Evolutionary conservation across 805 yeast species (phyloP).

Genomic region (Tetrapisispora namnaoensis): DNA sequence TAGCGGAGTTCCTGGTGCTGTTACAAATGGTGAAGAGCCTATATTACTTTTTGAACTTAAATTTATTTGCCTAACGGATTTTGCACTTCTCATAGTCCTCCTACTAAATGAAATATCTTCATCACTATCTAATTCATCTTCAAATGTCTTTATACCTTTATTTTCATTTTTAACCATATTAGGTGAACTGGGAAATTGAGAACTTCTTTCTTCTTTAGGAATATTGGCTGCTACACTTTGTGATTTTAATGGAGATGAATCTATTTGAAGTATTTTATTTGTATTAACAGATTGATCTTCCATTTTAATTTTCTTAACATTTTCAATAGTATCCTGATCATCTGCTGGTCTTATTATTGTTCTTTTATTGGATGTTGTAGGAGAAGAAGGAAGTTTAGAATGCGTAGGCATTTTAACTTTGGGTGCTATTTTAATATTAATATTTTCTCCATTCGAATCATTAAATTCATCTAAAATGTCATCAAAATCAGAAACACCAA

Average conservation of each 20-base stretch:
- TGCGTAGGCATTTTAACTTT: neutral
- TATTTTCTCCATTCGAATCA: slow-evolving; percentile 4
- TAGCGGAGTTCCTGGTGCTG: slow-evolving; percentile 28
- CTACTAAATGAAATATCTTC: slow-evolving; percentile 25
- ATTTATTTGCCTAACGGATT: slow-evolving; percentile 19
- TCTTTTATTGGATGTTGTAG: slow-evolving; percentile 2
- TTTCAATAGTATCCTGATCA: neutral
- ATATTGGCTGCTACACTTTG: slow-evolving; percentile 3
- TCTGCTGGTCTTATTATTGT: neutral
- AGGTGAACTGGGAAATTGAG: slow-evolving; percentile 3
- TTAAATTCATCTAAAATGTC: slow-evolving; percentile 53
- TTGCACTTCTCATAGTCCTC: slow-evolving; percentile 24
- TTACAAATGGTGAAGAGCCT: slow-evolving; percentile 24
- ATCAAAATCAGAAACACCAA: slow-evolving; percentile 49
- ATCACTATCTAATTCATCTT: slow-evolving; percentile 28
- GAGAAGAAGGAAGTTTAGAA: slow-evolving; percentile 7
- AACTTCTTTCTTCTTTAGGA: slow-evolving; percentile 1
- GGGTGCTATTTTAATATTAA: neutral
- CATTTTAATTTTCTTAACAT: slow-evolving; percentile 10
- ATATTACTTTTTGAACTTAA: slow-evolving; percentile 17
- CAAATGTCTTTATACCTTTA: slow-evolving; percentile 20
- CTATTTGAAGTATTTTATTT: slow-evolving; percentile 7
- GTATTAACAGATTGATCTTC: slow-evolving; percentile 6
- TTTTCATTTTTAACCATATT: slow-evolving; percentile 1
- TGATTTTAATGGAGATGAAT: slow-evolving; percentile 23